Percentiles rank a stretch among this genome's conserved stretches.
Conservation (phyloP, 257 asterid species). For the Sherardia arvensis region DNA sequence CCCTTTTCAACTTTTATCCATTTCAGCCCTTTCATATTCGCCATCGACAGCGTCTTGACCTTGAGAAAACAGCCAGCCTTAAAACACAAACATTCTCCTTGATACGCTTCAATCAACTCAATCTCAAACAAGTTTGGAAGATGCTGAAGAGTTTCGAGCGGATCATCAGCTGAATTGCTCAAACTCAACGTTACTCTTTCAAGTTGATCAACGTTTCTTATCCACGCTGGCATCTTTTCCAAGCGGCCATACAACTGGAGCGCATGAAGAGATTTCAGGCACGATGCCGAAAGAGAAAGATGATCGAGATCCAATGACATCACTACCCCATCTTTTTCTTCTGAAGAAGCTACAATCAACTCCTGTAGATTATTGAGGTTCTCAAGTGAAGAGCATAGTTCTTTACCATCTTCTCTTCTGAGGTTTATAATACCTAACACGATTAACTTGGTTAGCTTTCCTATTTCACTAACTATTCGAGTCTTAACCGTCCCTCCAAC, state of each 20-base stretch:
- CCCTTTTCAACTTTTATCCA: too few relatives aligned
- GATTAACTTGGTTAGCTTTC: constrained; percentile 19
- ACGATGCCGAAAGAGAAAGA: background rate
- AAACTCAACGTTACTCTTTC: background rate
- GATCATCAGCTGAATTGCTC: background rate
- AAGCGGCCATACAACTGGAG: constrained; percentile 1
- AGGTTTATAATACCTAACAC: constrained; percentile 13
- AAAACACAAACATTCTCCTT: too few relatives aligned
- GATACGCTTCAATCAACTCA: background rate
- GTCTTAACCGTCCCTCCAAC: too few relatives aligned
- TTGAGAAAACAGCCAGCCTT: too few relatives aligned
- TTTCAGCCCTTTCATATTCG: too few relatives aligned
- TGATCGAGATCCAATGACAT: constrained; percentile 3
- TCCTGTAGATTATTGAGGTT: constrained; percentile 10
- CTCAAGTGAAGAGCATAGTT: constrained; percentile 21
- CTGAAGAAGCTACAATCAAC: background rate
- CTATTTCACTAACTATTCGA: constrained; percentile 11
- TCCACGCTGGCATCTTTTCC: constrained; percentile 10
- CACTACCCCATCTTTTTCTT: background rate
- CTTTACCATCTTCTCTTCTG: constrained; percentile 26
- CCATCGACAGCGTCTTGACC: too few relatives aligned
- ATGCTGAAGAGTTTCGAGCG: background rate
- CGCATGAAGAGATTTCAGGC: background rate
- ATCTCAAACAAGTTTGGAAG: background rate
- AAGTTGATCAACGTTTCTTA: background rate